These are phyloP conservation scores for Epichloe amarillans DNA, from an alignment of 2,329 filamentous ascomycete species.

Conservation along the genomic window DNA sequence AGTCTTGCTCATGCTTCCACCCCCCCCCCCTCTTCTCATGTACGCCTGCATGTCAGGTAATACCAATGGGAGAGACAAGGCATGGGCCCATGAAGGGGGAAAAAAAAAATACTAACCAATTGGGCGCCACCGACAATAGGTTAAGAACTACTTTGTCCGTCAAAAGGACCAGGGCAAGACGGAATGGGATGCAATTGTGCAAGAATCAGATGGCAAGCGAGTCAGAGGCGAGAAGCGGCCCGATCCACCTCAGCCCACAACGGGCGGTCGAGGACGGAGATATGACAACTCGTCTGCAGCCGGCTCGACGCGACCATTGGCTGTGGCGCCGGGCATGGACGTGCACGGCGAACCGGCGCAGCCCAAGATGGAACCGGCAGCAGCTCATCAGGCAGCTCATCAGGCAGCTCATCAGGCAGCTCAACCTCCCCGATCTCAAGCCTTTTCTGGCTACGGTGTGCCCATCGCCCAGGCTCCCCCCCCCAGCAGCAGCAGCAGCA, in stretches of 20 bases:
- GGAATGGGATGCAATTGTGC: constrained; percentile 47
- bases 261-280: constrained; percentile 37
- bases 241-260: constrained; percentile 43
- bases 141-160: constrained; percentile 55
- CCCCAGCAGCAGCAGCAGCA: too few species aligned
- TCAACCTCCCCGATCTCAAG: constrained; percentile 20
- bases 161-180: constrained; percentile 45
- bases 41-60: constrained; percentile 1
- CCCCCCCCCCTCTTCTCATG: background rate
- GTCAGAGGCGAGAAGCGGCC: constrained; percentile 44
- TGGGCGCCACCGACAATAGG: constrained; percentile 30
- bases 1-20: background rate
- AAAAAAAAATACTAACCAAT: background rate
- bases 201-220: constrained; percentile 45
- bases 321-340: constrained; percentile 32
- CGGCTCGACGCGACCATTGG: constrained; percentile 26
- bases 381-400: constrained; percentile 4
- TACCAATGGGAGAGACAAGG: background rate
- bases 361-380: constrained; percentile 30
- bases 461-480: constrained; percentile 30
- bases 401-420: constrained; percentile 4
- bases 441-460: constrained; percentile 30
- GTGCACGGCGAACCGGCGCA: constrained; percentile 30
- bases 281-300: constrained; percentile 24
- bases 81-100: background rate